These are phyloP conservation scores for Prunus mongolica DNA, from an alignment of 306 rosid species.

Conservation along the genomic window DNA sequence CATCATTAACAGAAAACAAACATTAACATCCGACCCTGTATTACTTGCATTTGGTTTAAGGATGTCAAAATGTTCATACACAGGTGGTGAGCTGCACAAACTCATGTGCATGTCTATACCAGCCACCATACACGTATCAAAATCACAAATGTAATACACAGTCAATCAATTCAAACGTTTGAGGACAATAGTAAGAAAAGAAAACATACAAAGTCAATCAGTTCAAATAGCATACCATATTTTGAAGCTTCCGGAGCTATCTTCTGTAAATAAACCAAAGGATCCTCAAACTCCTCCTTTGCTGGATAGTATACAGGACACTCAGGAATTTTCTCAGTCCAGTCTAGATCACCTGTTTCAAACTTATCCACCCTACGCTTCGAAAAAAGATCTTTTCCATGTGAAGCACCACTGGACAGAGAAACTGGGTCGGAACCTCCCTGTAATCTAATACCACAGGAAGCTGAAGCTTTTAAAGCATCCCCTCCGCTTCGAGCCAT, in stretches of 20 bases:
- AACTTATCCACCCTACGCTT: slow-evolving; percentile 86
- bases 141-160: neutral
- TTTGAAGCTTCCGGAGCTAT: slow-evolving; percentile 93
- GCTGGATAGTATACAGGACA: slow-evolving; percentile 93
- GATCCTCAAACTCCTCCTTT: slow-evolving; percentile 89
- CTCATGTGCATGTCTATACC: too few species aligned
- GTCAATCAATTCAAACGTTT: neutral
- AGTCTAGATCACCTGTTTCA: slow-evolving; percentile 72
- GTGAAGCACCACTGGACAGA: slow-evolving; percentile 19
- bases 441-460: slow-evolving; percentile 64
- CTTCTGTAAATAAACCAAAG: slow-evolving; percentile 85
- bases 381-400: slow-evolving; percentile 38
- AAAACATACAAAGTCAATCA: neutral
- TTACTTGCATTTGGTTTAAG: too few species aligned
- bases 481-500: slow-evolving; percentile 92
- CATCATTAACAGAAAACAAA: too few species aligned
- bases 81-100: too few species aligned
- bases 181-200: neutral
- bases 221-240: slow-evolving; percentile 52
- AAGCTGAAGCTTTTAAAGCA: slow-evolving; percentile 68
- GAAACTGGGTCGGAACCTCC: slow-evolving; percentile 41
- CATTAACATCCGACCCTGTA: too few species aligned
- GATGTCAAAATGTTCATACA: too few species aligned
- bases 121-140: neutral
- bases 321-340: slow-evolving; percentile 77